These are phyloP conservation scores for Tricholoma furcatifolium DNA, from an alignment of 768 basidiomycete genomes.

Conservation along the genomic window DNA sequence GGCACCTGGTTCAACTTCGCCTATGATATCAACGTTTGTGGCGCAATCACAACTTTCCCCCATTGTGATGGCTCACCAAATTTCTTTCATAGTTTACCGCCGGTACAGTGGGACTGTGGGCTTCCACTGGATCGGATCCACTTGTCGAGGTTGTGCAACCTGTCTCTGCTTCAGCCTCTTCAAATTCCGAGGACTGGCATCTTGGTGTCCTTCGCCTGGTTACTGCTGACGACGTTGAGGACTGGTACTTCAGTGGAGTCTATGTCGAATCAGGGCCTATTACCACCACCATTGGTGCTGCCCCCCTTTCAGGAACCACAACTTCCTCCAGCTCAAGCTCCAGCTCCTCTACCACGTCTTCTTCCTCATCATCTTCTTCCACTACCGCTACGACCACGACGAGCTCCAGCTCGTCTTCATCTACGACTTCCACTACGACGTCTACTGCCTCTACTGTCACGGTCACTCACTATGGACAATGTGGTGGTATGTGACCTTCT, in stretches of 20 bases:
- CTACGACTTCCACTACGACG: slow-evolving; percentile 26
- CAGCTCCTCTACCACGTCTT: slow-evolving; percentile 27
- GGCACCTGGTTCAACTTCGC: slow-evolving; percentile 66
- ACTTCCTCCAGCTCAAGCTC: slow-evolving; percentile 14
- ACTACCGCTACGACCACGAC: slow-evolving; percentile 31
- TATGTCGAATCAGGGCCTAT: slow-evolving; percentile 59
- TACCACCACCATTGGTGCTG: slow-evolving; percentile 45
- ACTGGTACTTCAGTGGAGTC: slow-evolving; percentile 61
- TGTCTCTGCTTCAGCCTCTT: slow-evolving; percentile 47
- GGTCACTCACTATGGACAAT: slow-evolving; percentile 50
- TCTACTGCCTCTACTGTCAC: slow-evolving; percentile 35
- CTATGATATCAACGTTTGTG: slow-evolving; percentile 58
- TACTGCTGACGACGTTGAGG: slow-evolving; percentile 44
- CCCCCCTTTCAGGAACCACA: slow-evolving; percentile 18
- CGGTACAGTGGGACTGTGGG: slow-evolving; percentile 57
- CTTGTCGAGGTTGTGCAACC: slow-evolving; percentile 50
- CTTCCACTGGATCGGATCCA: slow-evolving; percentile 46
- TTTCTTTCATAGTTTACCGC: slow-evolving; percentile 41
- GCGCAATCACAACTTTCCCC: background rate
- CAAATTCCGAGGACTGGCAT: slow-evolving; percentile 62
- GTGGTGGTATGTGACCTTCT: slow-evolving; percentile 37
- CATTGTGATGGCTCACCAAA: background rate
- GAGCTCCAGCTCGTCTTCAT: slow-evolving; percentile 8
- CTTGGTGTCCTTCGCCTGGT: slow-evolving; percentile 58
- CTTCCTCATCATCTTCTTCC: slow-evolving; percentile 31